phyloP scores from a whole-genome alignment of 1,284 basidiomycete genomes.

The Ceratobasidium sp. region DNA sequence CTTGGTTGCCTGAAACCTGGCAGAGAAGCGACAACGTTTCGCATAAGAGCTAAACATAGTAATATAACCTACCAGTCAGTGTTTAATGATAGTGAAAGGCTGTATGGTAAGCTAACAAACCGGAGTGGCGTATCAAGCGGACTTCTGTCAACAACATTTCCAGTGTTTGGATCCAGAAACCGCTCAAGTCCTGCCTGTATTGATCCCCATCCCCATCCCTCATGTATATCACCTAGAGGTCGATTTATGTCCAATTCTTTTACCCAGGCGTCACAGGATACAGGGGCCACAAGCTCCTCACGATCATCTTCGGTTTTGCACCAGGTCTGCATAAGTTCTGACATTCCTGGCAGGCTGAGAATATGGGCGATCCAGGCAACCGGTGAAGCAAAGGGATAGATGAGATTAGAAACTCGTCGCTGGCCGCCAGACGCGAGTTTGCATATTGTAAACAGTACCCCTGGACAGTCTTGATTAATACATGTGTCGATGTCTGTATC shows the following conservation, averaged over 20 bases:
- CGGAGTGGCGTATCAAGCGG: background rate
- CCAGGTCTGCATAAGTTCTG: conserved; percentile 28
- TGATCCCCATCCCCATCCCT: conserved; percentile 1
- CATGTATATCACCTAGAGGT: background rate
- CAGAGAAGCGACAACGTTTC: too few relatives aligned
- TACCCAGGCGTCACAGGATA: too few relatives aligned
- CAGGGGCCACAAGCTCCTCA: too few relatives aligned
- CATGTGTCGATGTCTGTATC: background rate
- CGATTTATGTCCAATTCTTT: too few relatives aligned
- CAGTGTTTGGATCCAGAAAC: background rate
- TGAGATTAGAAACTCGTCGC: background rate
- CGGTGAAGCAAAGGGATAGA: conserved; percentile 4
- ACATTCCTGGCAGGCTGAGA: conserved; percentile 1
- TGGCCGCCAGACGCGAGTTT: too few relatives aligned
- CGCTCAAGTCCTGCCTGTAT: background rate
- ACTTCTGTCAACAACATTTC: background rate
- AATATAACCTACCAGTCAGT: conserved; percentile 1
- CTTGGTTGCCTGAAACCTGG: too few relatives aligned
- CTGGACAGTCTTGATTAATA: background rate
- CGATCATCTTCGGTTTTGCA: background rate
- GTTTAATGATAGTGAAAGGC: background rate
- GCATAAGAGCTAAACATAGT: too few relatives aligned
- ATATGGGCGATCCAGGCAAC: conserved; percentile 13
- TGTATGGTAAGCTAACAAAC: background rate
- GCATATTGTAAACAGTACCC: background rate